phyloP scores from a whole-genome alignment of 202 grass and related monocot genomes.

The Musa balbisiana region DNA sequence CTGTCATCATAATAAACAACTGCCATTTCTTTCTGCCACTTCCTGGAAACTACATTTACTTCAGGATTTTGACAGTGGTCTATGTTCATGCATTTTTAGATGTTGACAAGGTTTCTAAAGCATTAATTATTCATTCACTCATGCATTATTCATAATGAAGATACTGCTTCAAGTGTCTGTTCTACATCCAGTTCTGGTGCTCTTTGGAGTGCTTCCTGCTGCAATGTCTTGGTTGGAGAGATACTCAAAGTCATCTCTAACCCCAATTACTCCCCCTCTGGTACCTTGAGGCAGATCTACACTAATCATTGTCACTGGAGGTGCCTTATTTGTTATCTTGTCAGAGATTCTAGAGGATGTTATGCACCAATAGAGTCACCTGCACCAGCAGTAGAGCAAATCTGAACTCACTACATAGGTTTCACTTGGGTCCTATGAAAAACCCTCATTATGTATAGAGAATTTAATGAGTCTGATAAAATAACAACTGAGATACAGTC shows the following conservation, averaged over 20 bases:
- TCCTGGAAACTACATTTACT: conserved; percentile 18
- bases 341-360: conserved; percentile 73
- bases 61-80: too few relatives aligned
- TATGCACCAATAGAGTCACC: conserved; percentile 21
- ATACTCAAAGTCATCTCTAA: conserved; percentile 48
- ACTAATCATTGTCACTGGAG: conserved; percentile 43
- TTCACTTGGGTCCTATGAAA: background rate
- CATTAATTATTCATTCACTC: too few relatives aligned
- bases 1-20: background rate
- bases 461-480: background rate
- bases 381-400: background rate
- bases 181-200: conserved; percentile 62
- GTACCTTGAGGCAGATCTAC: conserved; percentile 74
- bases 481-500: background rate
- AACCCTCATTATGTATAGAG: background rate
- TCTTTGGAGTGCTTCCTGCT: conserved; percentile 83
- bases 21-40: background rate
- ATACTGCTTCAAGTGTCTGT: background rate
- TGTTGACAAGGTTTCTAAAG: too few relatives aligned
- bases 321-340: conserved; percentile 56
- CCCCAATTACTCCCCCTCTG: conserved; percentile 34
- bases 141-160: too few relatives aligned
- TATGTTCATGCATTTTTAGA: too few relatives aligned
- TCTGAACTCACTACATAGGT: background rate
- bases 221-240: conserved; percentile 98